Base-by-base conservation (phyloP, 148 eudicot species). In the Mesembryanthemum crystallinum region DNA sequence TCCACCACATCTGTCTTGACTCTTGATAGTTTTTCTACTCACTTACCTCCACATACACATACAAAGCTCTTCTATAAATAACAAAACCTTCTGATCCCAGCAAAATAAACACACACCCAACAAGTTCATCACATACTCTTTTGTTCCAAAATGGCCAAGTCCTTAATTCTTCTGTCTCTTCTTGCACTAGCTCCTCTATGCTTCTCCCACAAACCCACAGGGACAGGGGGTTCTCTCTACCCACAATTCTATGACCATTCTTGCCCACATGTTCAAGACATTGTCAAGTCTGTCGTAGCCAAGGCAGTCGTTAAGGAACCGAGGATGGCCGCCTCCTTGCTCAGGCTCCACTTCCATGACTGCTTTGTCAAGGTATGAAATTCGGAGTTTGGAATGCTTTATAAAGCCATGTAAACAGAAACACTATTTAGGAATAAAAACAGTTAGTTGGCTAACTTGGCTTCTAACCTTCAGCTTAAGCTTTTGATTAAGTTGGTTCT, bases 331-430 rank as follows among this genome's bases (percentile, higher is more conserved):
- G 92, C 92, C 60, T 88, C 92, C 7, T 82, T 88, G 72, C 76
- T 88, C 49, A 71, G 91, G 74, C 88, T 88, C 58, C 87, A 84
- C 76, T 88, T 88, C 71, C 92, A 88, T 65, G 92, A 88, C 77
- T 86, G 92, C 76, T 88, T 88, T 71, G 92, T 88, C 71, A 79
- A 88, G 89, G 91, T 86, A 18, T 54, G 21, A 4, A n/a, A n/a
- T n/a, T n/a, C n/a, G n/a, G n/a, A n/a, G n/a, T n/a, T n/a, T n/a
- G n/a, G n/a, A n/a, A n/a, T n/a, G n/a, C n/a, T n/a, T 35, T 35
- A 35, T 35, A 35, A 2, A 35, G 39, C 39, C 39, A 35, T 35
- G 39, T 2, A 35, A 35, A 35, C 39, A 35, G n/a, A n/a, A n/a
- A n/a, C n/a, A n/a, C n/a, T n/a, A n/a, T n/a, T n/a, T n/a, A n/a